Conservation (phyloP, 768 basidiomycete genomes). For the Rhodotorula graminis region DNA sequence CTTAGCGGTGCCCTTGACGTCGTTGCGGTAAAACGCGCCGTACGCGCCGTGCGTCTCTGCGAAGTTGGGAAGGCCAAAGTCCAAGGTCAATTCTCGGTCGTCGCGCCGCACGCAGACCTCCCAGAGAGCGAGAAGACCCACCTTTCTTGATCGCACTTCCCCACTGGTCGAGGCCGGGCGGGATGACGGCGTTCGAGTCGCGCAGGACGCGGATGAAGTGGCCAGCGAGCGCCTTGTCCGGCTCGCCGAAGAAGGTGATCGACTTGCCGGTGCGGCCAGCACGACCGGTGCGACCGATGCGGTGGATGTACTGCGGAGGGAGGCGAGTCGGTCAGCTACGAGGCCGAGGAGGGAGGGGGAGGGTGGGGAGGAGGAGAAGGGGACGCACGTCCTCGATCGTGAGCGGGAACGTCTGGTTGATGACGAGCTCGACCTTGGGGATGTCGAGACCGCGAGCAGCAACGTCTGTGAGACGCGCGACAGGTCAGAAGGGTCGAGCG, state of each 20-base stretch:
- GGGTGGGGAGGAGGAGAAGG: not conserved
- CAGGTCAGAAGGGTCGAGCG: not conserved
- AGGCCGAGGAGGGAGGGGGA: conserved; percentile 41
- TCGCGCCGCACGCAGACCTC: not conserved
- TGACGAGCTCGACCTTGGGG: conserved; percentile 85
- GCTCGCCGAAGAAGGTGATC: conserved; percentile 95
- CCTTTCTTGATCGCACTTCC: conserved; percentile 90
- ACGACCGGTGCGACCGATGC: conserved; percentile 65
- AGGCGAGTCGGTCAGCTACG: not conserved
- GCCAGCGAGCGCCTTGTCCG: conserved; percentile 59
- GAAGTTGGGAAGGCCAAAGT: not conserved
- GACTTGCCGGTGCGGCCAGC: conserved; percentile 85
- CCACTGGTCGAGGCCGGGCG: conserved; percentile 58
- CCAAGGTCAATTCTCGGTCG: no score
- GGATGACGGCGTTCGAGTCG: conserved; percentile 73
- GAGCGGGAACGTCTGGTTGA: conserved; percentile 63
- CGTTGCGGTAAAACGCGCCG: conserved; percentile 56
- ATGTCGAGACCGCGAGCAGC: conserved; percentile 96
- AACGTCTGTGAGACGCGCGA: conserved; percentile 64
- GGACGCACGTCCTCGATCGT: conserved; percentile 83
- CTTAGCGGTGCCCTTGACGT: conserved; percentile 49
- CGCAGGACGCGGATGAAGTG: conserved; percentile 85
- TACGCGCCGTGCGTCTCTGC: conserved; percentile 63
- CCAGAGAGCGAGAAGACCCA: not conserved
- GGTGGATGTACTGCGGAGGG: conserved; percentile 43